phyloP scores from a whole-genome alignment of 352 stramenopile species.

The Globisporangium acanthophoron region DNA sequence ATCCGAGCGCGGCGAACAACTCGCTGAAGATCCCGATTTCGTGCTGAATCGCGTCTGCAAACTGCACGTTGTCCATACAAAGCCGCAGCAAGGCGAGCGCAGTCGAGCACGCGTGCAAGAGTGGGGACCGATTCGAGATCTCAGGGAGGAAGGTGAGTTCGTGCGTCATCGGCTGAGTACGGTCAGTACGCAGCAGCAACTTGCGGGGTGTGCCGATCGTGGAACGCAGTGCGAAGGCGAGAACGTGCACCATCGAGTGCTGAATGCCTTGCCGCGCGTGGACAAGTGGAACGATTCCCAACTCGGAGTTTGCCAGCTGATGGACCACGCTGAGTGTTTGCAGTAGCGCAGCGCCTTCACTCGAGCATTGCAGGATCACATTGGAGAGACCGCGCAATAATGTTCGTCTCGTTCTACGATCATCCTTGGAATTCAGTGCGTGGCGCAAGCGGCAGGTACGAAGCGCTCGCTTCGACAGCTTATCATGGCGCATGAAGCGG shows the following conservation, averaged over 20 bases:
- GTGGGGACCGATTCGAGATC: not conserved
- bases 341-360: not conserved
- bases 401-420: not conserved
- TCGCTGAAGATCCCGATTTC: conserved; percentile 13
- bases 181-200: conserved; percentile 1
- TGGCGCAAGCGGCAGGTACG: conserved; percentile 2
- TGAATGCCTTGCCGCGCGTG: not conserved
- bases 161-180: not conserved
- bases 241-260: conserved; percentile 7
- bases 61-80: conserved; percentile 3
- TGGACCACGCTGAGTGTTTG: conserved; percentile 1
- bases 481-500: not conserved
- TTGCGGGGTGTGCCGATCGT: conserved; percentile 3
- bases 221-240: conserved; percentile 1
- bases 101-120: not conserved
- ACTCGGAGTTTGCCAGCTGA: conserved; percentile 4
- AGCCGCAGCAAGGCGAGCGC: conserved; percentile 4
- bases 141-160: conserved; percentile 2
- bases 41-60: conserved; percentile 6
- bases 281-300: conserved; percentile 2
- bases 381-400: conserved; percentile 7
- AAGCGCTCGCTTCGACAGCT: not conserved
- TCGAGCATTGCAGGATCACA: not conserved
- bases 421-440: not conserved
- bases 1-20: conserved; percentile 15